Percentiles rank a stretch among this genome's conserved stretches.
Conservation (phyloP, 2,329 filamentous ascomycete genomes). For the Aspergillus sp. region DNA sequence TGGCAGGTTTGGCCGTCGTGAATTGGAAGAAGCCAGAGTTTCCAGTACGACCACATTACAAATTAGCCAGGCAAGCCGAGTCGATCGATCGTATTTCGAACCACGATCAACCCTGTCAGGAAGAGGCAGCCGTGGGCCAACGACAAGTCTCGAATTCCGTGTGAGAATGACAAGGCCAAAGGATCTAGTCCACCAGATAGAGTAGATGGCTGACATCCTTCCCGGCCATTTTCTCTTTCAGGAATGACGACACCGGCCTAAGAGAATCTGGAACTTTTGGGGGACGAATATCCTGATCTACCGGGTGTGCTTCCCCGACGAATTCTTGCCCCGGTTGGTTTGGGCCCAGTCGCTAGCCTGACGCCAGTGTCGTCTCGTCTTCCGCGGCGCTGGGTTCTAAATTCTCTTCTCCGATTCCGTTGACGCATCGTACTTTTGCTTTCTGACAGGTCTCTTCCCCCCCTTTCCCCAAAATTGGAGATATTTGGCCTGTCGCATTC, state of each 20-base stretch:
- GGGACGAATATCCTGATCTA: slow-evolving; percentile 19
- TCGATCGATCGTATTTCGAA: slow-evolving; percentile 3
- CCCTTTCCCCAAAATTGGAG: not conserved
- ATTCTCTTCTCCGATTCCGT: not conserved
- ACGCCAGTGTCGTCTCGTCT: slow-evolving; percentile 8
- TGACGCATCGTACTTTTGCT: slow-evolving; percentile 20
- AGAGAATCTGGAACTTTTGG: slow-evolving; percentile 16
- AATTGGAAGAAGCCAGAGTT: not conserved
- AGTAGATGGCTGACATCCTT: slow-evolving; percentile 1
- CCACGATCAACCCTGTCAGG: slow-evolving; percentile 5
- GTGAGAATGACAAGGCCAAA: not conserved
- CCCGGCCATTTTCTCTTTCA: slow-evolving; percentile 6
- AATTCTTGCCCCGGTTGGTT: slow-evolving; percentile 12
- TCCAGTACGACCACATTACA: not conserved
- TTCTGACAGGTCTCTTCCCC: slow-evolving; percentile 19
- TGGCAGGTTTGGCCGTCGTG: slow-evolving; percentile 1
- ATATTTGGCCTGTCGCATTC: not conserved
- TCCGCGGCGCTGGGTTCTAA: slow-evolving; percentile 6
- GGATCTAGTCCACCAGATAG: not conserved
- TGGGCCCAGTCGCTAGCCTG: slow-evolving; percentile 11
- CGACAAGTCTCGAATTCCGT: not conserved
- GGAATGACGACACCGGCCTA: slow-evolving; percentile 5
- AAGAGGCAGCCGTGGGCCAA: not conserved
- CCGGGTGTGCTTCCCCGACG: slow-evolving; percentile 21
- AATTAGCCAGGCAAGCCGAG: not conserved